Evolutionary conservation across 2,329 filamentous ascomycete genomes (phyloP), one percentile per base, ranked within the genome.

Genomic region (Talaromyces albobiverticillius): DNA sequence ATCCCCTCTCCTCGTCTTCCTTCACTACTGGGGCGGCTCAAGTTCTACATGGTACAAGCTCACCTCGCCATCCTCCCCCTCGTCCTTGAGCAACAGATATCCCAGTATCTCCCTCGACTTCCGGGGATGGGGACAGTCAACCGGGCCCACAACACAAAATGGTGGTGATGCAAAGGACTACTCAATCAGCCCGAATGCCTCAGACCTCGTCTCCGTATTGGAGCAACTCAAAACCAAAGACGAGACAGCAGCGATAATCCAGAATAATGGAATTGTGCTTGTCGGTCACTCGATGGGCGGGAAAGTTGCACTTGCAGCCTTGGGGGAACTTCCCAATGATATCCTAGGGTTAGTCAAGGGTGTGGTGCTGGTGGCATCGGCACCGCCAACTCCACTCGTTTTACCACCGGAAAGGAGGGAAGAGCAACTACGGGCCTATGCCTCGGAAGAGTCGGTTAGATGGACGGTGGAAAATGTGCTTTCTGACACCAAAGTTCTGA

Each of bases 231-330:
- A 32, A 0, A n/a, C 25, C 5, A 41, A 69, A 18, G 18, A 36
- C 1, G 59, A 62, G 13, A 59, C 64, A 7, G 56, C 63, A 13
- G 46, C 51, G 3, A 57, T 67, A 2, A 50, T 73, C 16, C 38
- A 42, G 42, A 54, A 61, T n/a, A n/a, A n/a, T 5, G 60, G 64
- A 1, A 62, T 72, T 34, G 56, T 73, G 18, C 57, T 73, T 3
- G 54, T 73, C 34, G 69, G 70, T 2, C 67, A 74, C 57, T 73
- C 70, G 0, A 75, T 75, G 72, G 72, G 72, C 3, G 71, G 65
- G 14, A 74, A 75, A 49, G 66, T 74, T 2, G 64, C 67, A 0
- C 62, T 72, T 18, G 58, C 59, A 1, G 56, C 56, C 10, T 46
- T 62, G 1, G 42, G 45, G 0, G 10, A 4, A 2, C 51, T 62